These are phyloP conservation scores for Rhizomucor miehei DNA, from an alignment of 371 early-diverging fungal species.

Conservation along the genomic window DNA sequence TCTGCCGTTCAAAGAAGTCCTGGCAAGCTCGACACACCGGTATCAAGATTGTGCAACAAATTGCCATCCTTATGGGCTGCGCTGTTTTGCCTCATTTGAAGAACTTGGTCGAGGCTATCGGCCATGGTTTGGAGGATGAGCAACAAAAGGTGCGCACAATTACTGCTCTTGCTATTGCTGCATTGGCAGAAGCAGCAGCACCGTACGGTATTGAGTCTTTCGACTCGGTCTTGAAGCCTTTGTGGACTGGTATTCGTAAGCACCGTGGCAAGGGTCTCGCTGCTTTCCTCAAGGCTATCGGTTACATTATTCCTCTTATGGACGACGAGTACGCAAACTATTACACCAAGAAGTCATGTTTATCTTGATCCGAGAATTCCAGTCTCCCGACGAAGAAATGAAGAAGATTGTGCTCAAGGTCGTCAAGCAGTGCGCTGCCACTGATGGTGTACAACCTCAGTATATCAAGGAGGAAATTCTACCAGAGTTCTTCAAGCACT, in stretches of 20 bases:
- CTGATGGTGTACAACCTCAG: slow-evolving; percentile 85
- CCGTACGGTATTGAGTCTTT: slow-evolving; percentile 99
- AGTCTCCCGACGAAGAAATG: slow-evolving; percentile 97
- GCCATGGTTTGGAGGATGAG: slow-evolving; percentile 91
- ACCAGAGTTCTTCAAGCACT: slow-evolving; percentile 93
- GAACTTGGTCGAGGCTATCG: slow-evolving; percentile 88
- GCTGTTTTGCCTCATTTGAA: slow-evolving; percentile 94
- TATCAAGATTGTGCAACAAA: slow-evolving; percentile 96
- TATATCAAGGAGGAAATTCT: slow-evolving; percentile 89
- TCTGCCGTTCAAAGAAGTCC: slow-evolving; percentile 91
- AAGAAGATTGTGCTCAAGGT: slow-evolving; percentile 97
- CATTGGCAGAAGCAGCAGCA: slow-evolving; percentile 95
- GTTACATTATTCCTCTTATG: slow-evolving; percentile 97
- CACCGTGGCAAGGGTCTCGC: slow-evolving; percentile 96
- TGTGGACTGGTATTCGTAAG: slow-evolving; percentile 92
- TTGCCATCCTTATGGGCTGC: slow-evolving; percentile 92
- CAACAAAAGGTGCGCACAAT: slow-evolving; percentile 96
- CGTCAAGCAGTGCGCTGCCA: slow-evolving; percentile 93
- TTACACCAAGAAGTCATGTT: slow-evolving; percentile 91
- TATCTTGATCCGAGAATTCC: slow-evolving; percentile 93
- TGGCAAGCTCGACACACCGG: slow-evolving; percentile 99
- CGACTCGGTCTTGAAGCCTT: slow-evolving; percentile 84
- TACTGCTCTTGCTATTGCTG: slow-evolving; percentile 91
- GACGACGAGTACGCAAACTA: slow-evolving; percentile 92
- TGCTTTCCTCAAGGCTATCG: slow-evolving; percentile 97